Evolutionary conservation across 2,329 filamentous ascomycete genomes (phyloP).

Genomic region (Colletotrichum plurivorum): DNA sequence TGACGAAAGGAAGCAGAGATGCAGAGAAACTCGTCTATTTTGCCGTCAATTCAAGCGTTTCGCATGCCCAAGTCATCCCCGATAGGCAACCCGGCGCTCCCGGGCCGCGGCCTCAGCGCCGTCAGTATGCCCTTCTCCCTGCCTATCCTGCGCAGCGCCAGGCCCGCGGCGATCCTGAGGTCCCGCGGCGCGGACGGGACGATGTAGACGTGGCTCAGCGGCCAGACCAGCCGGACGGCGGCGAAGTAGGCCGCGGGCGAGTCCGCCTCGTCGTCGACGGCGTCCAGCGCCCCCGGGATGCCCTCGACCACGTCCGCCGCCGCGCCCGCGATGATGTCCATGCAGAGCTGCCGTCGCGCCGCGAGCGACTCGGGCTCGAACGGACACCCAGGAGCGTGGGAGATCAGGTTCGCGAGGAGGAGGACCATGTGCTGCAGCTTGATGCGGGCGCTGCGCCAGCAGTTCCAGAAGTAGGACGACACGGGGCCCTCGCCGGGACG

Average conservation of each 20-base stretch:
- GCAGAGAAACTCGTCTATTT: neutral
- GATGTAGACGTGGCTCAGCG: slow-evolving; percentile 51
- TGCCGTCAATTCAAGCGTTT: neutral
- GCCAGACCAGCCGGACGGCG: slow-evolving; percentile 55
- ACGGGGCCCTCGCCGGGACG: slow-evolving; percentile 38
- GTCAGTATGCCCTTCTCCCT: slow-evolving; percentile 54
- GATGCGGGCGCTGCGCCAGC: slow-evolving; percentile 51
- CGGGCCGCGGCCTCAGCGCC: slow-evolving; percentile 45
- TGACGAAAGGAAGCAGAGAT: no score
- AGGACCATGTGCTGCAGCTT: slow-evolving; percentile 53
- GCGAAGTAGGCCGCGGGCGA: slow-evolving; percentile 53
- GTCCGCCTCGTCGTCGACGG: slow-evolving; percentile 43
- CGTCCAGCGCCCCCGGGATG: slow-evolving; percentile 46
- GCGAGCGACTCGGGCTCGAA: slow-evolving; percentile 45
- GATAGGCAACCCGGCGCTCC: slow-evolving; percentile 8
- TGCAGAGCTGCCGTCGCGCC: slow-evolving; percentile 47
- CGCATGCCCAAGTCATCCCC: slow-evolving; percentile 7
- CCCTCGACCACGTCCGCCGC: slow-evolving; percentile 49
- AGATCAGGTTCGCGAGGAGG: slow-evolving; percentile 52
- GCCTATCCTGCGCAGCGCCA: slow-evolving; percentile 51
- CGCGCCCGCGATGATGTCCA: slow-evolving; percentile 45
- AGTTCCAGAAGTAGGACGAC: slow-evolving; percentile 49
- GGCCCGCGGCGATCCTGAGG: slow-evolving; percentile 47
- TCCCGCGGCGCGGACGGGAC: slow-evolving; percentile 47
- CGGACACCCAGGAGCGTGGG: slow-evolving; percentile 47